Percentiles rank a stretch among this genome's conserved stretches.
These are phyloP conservation scores for Cladosporium sp. DNA, from an alignment of 2,329 filamentous ascomycete genomes.

Conservation along the genomic window DNA sequence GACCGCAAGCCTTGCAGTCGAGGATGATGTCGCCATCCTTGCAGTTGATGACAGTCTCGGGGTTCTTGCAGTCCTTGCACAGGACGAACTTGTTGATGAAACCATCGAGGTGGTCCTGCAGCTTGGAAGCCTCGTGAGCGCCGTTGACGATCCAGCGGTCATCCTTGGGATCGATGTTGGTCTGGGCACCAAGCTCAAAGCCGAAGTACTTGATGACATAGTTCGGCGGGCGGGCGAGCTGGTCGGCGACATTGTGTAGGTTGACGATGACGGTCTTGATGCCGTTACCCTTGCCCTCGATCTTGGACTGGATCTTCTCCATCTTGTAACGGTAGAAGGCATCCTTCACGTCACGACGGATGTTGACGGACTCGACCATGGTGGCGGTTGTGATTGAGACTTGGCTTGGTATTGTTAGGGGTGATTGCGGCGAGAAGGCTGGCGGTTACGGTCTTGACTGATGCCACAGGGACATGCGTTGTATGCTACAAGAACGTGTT, in stretches of 20 bases:
- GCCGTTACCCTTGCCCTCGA: conserved; percentile 98
- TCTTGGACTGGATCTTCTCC: conserved; percentile 97
- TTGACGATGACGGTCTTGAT: conserved; percentile 99
- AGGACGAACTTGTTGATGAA: conserved; percentile 99
- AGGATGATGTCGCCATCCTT: conserved; percentile 88
- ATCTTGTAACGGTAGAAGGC: conserved; percentile 99
- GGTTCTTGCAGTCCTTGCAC: conserved; percentile 99
- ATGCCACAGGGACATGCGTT: conserved; percentile 11
- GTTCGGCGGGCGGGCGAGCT: conserved; percentile 82
- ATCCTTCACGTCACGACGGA: conserved; percentile 95
- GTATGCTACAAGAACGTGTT: not conserved
- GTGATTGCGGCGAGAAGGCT: not conserved
- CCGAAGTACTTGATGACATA: conserved; percentile 99
- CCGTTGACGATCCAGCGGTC: conserved; percentile 99
- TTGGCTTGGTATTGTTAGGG: conserved; percentile 11
- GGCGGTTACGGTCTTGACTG: not conserved
- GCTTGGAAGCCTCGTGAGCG: conserved; percentile 87
- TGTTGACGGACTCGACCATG: conserved; percentile 91
- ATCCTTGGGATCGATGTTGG: conserved; percentile 93
- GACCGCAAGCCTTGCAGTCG: conserved; percentile 98
- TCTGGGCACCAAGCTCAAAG: conserved; percentile 97
- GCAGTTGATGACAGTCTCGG: conserved; percentile 92
- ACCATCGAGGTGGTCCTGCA: conserved; percentile 95
- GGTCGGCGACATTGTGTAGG: conserved; percentile 84
- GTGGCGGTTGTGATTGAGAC: conserved; percentile 45